A percentile compares a stretch with the other conserved stretches of the same genome.
Evolutionary conservation across 2,329 filamentous ascomycete genomes (phyloP).

Genomic region (Ceratocystis harringtonii): DNA sequence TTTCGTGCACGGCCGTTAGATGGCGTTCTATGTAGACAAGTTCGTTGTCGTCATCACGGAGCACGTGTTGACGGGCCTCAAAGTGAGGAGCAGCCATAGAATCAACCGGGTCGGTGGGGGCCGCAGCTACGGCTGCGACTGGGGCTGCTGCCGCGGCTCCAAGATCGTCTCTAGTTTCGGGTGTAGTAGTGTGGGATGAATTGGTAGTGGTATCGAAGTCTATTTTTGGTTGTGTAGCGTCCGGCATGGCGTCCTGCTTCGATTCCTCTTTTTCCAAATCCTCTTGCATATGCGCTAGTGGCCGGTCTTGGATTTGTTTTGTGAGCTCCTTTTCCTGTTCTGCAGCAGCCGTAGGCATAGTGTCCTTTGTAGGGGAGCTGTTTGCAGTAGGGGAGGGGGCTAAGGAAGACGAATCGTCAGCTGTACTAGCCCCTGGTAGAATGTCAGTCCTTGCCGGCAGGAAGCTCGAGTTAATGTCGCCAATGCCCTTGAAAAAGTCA

Average conservation of each 20-base stretch:
- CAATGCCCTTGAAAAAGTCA: conserved; percentile 95
- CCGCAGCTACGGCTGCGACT: background rate
- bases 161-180: too few species aligned
- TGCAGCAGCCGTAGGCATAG: conserved; percentile 23
- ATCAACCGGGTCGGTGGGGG: conserved; percentile 20
- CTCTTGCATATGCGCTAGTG: conserved; percentile 82
- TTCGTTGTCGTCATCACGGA: conserved; percentile 79
- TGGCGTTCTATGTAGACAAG: conserved; percentile 62
- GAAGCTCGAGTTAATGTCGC: conserved; percentile 97
- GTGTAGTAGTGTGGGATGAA: too few species aligned
- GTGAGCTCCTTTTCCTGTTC: conserved; percentile 79
- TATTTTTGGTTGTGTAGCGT: too few species aligned
- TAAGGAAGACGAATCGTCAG: background rate
- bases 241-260: conserved; percentile 24
- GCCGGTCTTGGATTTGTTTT: conserved; percentile 77
- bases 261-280: conserved; percentile 70
- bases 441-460: conserved; percentile 60
- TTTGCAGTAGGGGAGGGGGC: conserved; percentile 49
- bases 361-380: conserved; percentile 29
- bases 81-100: conserved; percentile 22
- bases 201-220: too few species aligned
- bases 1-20: conserved; percentile 56
- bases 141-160: conserved; percentile 13
- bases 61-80: conserved; percentile 45
- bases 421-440: conserved; percentile 22